Base-by-base conservation (phyloP, 2,329 filamentous ascomycete species). In the Fusarium vanettenii region DNA sequence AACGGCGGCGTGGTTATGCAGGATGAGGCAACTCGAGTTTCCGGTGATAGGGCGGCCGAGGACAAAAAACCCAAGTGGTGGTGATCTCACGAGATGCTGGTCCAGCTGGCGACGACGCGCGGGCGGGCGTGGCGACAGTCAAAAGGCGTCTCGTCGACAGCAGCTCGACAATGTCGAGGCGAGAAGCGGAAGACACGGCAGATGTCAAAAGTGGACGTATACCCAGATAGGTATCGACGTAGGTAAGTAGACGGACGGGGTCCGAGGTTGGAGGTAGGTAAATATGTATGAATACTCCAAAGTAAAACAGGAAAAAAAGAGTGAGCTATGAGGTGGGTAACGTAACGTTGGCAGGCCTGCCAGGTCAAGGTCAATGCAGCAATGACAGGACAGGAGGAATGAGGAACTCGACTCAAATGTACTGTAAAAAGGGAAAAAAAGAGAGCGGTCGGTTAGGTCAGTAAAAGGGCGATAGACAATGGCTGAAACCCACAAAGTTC, bases 361-460 rank as follows among this genome's bases (percentile, higher is more conserved):
- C 48, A 52, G 48, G 48, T 48, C 27, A 68, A 45, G 57, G 55
- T 48, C 52, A 74, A 70, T 72, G 72, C 69, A 63, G 72, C 69
- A 63, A 74, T 57, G 72, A 63, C 60, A 72, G 33, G 71, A 63
- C 60, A 72, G 33, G 60, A 60, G 63, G 62, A 68, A 67, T 71
- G 69, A 60, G 72, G 37, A 67, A 52, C 48, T 52, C 43, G 43
- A 48, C 14, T 48, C 22, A 14, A 27, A 48, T 48, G 43, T 22
- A 48, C 61, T 71, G 71, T 52, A 69, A 50, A 56, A 63, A 74
- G 73, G 75, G 64, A 69, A 57, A 69, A 33, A 63, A 60, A 72
- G 68, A 75, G 72, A 75, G 69, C 70, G 72, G 72, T 75, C 72
- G 72, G 72, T 75, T 75, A 73, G 74, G 72, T 73, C 72, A 75